Conservation (phyloP, 2,329 filamentous ascomycete species). For the Lecanicillium sp. region DNA sequence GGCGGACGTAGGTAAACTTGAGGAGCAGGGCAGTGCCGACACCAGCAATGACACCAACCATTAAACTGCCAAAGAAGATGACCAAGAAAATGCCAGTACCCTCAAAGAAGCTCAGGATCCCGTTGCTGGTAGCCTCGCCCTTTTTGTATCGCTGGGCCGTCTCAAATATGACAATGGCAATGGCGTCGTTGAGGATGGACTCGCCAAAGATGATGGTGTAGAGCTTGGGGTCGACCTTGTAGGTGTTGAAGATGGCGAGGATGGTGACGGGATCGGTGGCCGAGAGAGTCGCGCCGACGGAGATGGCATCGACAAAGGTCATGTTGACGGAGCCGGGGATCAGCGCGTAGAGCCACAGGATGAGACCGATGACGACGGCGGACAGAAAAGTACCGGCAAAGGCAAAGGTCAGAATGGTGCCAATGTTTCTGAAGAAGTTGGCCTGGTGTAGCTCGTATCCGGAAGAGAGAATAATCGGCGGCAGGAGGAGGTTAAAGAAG, state of each 20-base stretch:
- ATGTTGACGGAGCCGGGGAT: slow-evolving; percentile 80
- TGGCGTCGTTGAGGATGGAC: slow-evolving; percentile 95
- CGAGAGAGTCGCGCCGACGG: slow-evolving; percentile 90
- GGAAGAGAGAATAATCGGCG: slow-evolving; percentile 93
- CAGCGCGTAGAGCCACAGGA: slow-evolving; percentile 83
- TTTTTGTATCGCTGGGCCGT: slow-evolving; percentile 90
- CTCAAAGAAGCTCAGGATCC: slow-evolving; percentile 78
- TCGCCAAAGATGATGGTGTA: slow-evolving; percentile 99
- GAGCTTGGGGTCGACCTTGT: slow-evolving; percentile 97
- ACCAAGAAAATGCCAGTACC: slow-evolving; percentile 91
- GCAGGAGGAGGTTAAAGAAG: slow-evolving; percentile 98
- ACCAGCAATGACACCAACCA: slow-evolving; percentile 83
- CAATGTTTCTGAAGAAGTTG: slow-evolving; percentile 98
- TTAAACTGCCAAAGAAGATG: slow-evolving; percentile 89
- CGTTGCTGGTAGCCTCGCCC: slow-evolving; percentile 64
- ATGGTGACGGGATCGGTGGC: slow-evolving; percentile 98
- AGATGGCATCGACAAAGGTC: slow-evolving; percentile 91
- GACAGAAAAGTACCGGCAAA: slow-evolving; percentile 97
- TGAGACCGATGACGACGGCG: slow-evolving; percentile 83
- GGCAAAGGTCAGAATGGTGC: slow-evolving; percentile 93
- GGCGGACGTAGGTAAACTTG: slow-evolving; percentile 89
- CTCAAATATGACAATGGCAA: slow-evolving; percentile 97
- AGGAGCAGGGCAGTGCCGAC: slow-evolving; percentile 80
- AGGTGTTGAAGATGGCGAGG: slow-evolving; percentile 96
- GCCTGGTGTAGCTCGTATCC: slow-evolving; percentile 97